Conservation (phyloP, 2,329 filamentous ascomycete genomes). For the Neofusicoccum ribis region DNA sequence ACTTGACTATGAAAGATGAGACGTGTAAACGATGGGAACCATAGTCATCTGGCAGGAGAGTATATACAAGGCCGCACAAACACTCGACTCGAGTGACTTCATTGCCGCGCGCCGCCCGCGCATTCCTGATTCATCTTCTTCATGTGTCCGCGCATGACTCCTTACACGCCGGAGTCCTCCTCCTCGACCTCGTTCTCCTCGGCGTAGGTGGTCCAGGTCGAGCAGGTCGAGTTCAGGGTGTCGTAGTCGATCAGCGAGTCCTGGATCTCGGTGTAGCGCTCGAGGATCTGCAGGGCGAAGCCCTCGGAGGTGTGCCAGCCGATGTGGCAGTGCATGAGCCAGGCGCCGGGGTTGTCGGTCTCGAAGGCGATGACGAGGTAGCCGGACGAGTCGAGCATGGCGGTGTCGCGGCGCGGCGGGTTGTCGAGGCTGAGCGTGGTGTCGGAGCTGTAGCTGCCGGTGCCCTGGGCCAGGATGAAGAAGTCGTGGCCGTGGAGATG, state of each 20-base stretch:
- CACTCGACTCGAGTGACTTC: no score
- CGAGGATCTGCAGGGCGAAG: constrained; percentile 57
- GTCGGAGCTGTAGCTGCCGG: constrained; percentile 29
- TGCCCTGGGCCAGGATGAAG: constrained; percentile 37
- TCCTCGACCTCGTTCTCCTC: not conserved
- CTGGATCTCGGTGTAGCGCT: constrained; percentile 36
- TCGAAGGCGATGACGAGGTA: constrained; percentile 56
- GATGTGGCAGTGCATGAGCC: constrained; percentile 22
- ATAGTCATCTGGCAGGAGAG: no score
- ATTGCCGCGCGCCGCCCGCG: no score
- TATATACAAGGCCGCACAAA: no score
- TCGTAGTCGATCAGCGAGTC: constrained; percentile 14
- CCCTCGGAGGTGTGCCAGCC: constrained; percentile 35
- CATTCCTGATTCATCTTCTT: no score
- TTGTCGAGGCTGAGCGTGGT: constrained; percentile 38
- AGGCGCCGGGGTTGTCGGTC: constrained; percentile 53
- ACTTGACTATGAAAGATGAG: no score
- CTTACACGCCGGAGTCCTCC: constrained; percentile 15
- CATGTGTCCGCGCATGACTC: no score
- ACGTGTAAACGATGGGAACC: no score
- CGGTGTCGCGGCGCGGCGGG: constrained; percentile 39
- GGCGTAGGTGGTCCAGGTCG: constrained; percentile 14
- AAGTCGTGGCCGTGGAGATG: constrained; percentile 44
- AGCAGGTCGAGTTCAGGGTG: constrained; percentile 3
- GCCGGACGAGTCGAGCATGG: constrained; percentile 26